Percentiles rank a stretch among this genome's conserved stretches.
Evolutionary conservation across 495 filamentous ascomycete species (phyloP).

Genomic region (Hypoxylon lenormandii): DNA sequence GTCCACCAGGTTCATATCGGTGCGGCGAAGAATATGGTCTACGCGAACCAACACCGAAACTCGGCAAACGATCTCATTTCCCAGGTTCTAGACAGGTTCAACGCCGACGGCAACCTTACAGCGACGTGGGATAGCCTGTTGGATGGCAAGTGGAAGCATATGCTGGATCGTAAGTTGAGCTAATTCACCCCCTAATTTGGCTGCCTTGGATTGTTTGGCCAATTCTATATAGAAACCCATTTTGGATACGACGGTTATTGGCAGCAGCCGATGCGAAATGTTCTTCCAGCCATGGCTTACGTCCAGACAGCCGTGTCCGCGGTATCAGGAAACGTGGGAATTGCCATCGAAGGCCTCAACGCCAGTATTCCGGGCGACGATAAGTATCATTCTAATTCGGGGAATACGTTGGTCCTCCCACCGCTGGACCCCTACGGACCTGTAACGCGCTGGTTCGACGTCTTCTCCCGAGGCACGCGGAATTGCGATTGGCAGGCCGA

Average conservation of each 20-base stretch:
- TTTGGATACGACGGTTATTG: conserved; percentile 67
- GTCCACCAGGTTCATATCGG: conserved; percentile 72
- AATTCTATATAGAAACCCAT: conserved; percentile 59
- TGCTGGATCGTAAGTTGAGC: conserved; percentile 69
- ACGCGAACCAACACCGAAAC: conserved; percentile 72
- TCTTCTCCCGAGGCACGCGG: conserved; percentile 72
- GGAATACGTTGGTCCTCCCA: conserved; percentile 67
- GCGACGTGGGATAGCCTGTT: conserved; percentile 71
- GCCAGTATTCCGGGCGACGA: conserved; percentile 75
- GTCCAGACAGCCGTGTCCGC: conserved; percentile 68
- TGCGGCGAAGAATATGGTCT: conserved; percentile 71
- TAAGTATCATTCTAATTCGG: conserved; percentile 70
- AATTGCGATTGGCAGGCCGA: conserved; percentile 69
- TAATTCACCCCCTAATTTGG: background rate
- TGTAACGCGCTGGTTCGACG: conserved; percentile 71
- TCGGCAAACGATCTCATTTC: conserved; percentile 71
- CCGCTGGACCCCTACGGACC: conserved; percentile 73
- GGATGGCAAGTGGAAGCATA: conserved; percentile 78
- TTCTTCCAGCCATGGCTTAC: conserved; percentile 69
- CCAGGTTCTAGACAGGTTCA: conserved; percentile 69
- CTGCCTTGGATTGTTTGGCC: conserved; percentile 12
- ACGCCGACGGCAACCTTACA: conserved; percentile 72
- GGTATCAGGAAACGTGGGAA: conserved; percentile 72
- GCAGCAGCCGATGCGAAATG: conserved; percentile 80
- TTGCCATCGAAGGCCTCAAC: conserved; percentile 73